Evolutionary conservation across 768 basidiomycete genomes (phyloP).

Genomic region (Hygrocybe coccinea): DNA sequence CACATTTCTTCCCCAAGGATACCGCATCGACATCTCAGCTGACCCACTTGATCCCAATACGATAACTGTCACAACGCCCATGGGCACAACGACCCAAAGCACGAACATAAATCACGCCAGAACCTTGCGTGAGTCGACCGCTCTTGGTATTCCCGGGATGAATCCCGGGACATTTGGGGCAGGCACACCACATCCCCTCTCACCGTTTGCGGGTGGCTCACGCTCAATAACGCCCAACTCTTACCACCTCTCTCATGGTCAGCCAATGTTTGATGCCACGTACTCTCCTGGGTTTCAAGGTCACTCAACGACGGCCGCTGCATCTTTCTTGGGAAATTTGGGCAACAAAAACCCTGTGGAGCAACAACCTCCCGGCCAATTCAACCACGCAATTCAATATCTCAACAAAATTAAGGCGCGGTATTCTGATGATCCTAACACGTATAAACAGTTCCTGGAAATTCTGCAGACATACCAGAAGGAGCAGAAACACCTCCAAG

Average conservation of each 20-base stretch:
- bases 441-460: conserved; percentile 86
- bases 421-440: conserved; percentile 84
- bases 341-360: conserved; percentile 47
- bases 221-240: conserved; percentile 53
- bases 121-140: conserved; percentile 27
- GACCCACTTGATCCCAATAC: conserved; percentile 66
- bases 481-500: conserved; percentile 67
- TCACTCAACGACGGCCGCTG: conserved; percentile 52
- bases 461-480: conserved; percentile 85
- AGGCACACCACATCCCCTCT: conserved; percentile 25
- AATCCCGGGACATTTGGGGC: conserved; percentile 33
- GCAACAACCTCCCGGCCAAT: conserved; percentile 59
- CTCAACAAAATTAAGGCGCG: conserved; percentile 98
- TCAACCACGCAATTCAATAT: conserved; percentile 93
- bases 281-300: conserved; percentile 46
- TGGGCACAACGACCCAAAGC: conserved; percentile 64
- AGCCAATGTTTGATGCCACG: conserved; percentile 35
- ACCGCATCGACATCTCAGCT: conserved; percentile 31
- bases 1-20: conserved; percentile 73
- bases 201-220: conserved; percentile 38
- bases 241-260: conserved; percentile 37
- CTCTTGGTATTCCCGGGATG: conserved; percentile 24
- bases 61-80: conserved; percentile 79
- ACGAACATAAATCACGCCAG: conserved; percentile 38
- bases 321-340: conserved; percentile 60